These are phyloP conservation scores for Paxillus rubicundulus DNA, from an alignment of 768 basidiomycete species.

Conservation along the genomic window DNA sequence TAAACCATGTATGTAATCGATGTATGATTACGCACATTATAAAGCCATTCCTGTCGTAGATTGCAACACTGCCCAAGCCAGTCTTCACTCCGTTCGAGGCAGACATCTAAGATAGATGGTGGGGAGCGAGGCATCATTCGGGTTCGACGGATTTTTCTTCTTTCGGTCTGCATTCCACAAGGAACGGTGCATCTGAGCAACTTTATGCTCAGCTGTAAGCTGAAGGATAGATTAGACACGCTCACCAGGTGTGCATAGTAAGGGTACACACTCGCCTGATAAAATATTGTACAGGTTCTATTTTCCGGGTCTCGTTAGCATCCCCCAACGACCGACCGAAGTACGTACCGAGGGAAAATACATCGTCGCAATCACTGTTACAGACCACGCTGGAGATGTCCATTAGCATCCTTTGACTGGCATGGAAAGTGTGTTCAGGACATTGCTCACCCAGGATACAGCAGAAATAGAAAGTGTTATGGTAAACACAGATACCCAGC, in stretches of 20 bases:
- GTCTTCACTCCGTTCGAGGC: too few species aligned
- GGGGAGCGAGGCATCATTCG: too few species aligned
- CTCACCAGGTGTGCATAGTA: background rate
- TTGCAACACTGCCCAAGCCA: too few species aligned
- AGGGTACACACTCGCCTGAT: background rate
- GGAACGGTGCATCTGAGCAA: too few species aligned
- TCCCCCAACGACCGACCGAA: background rate
- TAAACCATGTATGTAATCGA: too few species aligned
- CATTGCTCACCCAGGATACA: background rate
- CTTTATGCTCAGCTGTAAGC: background rate
- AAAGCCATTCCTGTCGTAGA: too few species aligned
- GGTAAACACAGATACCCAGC: too few species aligned
- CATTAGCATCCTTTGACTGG: background rate
- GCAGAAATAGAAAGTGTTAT: background rate
- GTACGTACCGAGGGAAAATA: background rate
- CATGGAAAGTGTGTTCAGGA: too few species aligned
- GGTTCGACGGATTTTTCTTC: too few species aligned
- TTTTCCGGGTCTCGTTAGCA: background rate
- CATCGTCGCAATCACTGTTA: background rate
- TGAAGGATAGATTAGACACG: background rate
- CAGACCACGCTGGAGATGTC: background rate
- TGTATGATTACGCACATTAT: too few species aligned
- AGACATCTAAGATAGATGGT: too few species aligned
- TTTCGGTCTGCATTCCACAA: too few species aligned
- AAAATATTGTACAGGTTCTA: background rate